These are phyloP conservation scores for Leishmania martiniquensis DNA, from an alignment of 208 protist species.

Conservation along the genomic window DNA sequence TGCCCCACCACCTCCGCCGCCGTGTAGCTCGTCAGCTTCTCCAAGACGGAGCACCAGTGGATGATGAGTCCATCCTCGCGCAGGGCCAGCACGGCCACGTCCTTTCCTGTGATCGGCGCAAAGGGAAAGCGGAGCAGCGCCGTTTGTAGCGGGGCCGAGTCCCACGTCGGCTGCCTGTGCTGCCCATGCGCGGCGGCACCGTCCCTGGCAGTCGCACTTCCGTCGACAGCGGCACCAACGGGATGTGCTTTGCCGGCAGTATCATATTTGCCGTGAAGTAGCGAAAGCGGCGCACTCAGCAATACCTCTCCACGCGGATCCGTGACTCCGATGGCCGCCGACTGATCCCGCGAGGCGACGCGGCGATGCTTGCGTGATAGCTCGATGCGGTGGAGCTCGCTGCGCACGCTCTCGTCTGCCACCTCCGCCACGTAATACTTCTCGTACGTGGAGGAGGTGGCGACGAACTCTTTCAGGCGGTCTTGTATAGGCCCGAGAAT, in stretches of 20 bases:
- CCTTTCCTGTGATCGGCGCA: conserved; percentile 19
- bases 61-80: conserved; percentile 84
- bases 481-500: conserved; percentile 85
- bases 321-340: conserved; percentile 29
- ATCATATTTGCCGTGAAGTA: conserved; percentile 28
- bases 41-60: conserved; percentile 74
- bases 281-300: conserved; percentile 32
- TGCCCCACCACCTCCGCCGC: conserved; percentile 73
- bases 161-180: background rate
- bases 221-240: background rate
- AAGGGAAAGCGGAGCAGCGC: conserved; percentile 35
- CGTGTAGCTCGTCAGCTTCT: conserved; percentile 67
- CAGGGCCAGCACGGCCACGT: conserved; percentile 57
- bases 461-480: conserved; percentile 81
- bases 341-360: conserved; percentile 25
- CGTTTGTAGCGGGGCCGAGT: conserved; percentile 8
- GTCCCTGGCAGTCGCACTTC: background rate
- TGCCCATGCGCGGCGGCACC: background rate
- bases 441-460: conserved; percentile 63
- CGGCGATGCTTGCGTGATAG: conserved; percentile 36
- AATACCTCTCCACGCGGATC: conserved; percentile 54
- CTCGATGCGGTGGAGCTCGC: conserved; percentile 56
- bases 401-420: conserved; percentile 64
- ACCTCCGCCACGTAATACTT: conserved; percentile 62
- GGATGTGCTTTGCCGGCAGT: background rate